These are phyloP conservation scores for Diutina sp. DNA, from an alignment of 1,139 yeast genomes.

Conservation along the genomic window DNA sequence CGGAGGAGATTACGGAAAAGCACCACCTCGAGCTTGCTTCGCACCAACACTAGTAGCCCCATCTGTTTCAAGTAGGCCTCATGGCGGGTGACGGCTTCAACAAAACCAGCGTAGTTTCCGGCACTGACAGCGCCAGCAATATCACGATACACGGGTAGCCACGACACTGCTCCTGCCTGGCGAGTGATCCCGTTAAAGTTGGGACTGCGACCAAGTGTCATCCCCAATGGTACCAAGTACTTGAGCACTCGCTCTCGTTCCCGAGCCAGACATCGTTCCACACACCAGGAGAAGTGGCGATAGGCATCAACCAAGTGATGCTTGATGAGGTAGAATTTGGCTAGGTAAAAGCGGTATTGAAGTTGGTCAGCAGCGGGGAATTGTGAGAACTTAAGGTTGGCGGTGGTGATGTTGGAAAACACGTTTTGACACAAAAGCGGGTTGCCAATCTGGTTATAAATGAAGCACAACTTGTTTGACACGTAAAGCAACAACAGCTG, in stretches of 20 bases:
- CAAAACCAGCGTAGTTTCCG: constrained; percentile 30
- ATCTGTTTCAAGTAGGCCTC: constrained; percentile 22
- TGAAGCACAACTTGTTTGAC: constrained; percentile 45
- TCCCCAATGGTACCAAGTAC: constrained; percentile 43
- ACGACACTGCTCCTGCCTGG: constrained; percentile 12
- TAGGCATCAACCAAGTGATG: constrained; percentile 44
- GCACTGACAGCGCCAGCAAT: constrained; percentile 18
- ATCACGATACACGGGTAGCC: constrained; percentile 14
- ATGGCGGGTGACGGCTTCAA: constrained; percentile 15
- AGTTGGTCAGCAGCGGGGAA: constrained; percentile 43
- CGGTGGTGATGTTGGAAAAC: constrained; percentile 59
- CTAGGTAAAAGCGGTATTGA: constrained; percentile 57
- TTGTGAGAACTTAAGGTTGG: constrained; percentile 30
- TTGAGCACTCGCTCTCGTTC: constrained; percentile 28
- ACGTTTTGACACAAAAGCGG: constrained; percentile 66
- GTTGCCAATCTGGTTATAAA: constrained; percentile 49
- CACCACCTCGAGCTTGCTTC: constrained; percentile 28
- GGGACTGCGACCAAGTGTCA: constrained; percentile 40
- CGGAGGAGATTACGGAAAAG: constrained; percentile 33
- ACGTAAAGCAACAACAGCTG: constrained; percentile 40
- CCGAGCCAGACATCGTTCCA: constrained; percentile 26
- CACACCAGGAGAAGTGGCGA: constrained; percentile 53
- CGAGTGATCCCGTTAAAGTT: constrained; percentile 16
- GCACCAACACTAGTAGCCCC: constrained; percentile 22
- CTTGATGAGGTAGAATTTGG: constrained; percentile 51